Evolutionary conservation across 352 stramenopile species (phyloP), one percentile per base, ranked within the genome.

Genomic region (Pythium insidiosum): DNA sequence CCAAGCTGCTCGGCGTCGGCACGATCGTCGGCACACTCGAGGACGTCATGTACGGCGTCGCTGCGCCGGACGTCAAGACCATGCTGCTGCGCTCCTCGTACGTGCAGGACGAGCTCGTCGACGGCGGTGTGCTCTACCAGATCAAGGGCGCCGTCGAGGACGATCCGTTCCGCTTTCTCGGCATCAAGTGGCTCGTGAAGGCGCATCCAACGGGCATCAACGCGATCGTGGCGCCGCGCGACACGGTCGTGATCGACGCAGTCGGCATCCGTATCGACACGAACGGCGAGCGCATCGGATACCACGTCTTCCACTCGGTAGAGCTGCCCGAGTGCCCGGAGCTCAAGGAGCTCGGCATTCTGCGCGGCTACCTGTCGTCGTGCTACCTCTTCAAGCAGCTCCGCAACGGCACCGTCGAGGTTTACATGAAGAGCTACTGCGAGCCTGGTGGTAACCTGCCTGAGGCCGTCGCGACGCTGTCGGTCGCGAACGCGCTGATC

Each of bases 61-160:
- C 53, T 3, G 60, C 68, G 9, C 73, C 77, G 18, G 64, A 76
- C 52, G 37, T 66, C 31, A 62, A 68, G 10, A 44, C 61, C 25
- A 77, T 80, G 66, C 43, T 71, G 18, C 40, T 84, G n/a, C 72
- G 76, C 26, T 66, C 53, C 6, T 47, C 62, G 10, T 83, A 76
- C 50, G 66, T 66, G 10, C 48, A 66, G 16, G 65, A 83, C 50
- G 66, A 68, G 6, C 46, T 76, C 30, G 55, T 73, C 15, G 73
- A 85, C 43, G 60, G 50, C 18, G 62, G 72, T 31, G 72, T 73
- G 20, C 41, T 86, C 22, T 67, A 50, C 26, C 43, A 66, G 39
- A 65, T 86, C 43, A 59, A 66, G 10, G 52, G 65, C 0, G 56
- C 72, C 11, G 76, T 59, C 0, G 34, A 35, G 1, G 26, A 53